Conservation (phyloP, 1,284 basidiomycete genomes). For the Austroboletus niveus region DNA sequence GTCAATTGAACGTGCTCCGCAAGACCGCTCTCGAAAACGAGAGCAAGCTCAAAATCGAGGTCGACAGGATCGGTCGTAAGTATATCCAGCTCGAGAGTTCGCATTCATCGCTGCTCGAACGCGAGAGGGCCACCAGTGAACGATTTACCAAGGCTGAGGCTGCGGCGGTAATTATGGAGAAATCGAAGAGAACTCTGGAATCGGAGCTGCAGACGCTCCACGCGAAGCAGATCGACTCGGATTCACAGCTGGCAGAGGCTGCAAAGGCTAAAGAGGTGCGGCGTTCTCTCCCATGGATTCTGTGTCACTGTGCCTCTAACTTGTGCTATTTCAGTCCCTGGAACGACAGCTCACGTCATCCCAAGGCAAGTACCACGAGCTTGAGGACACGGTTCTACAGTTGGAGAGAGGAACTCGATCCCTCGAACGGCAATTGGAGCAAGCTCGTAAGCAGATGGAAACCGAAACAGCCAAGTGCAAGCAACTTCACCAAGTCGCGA, state of each 20-base stretch:
- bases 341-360: conserved; percentile 76
- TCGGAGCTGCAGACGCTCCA: conserved; percentile 74
- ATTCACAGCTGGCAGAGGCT: conserved; percentile 63
- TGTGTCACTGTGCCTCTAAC: conserved; percentile 2
- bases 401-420: conserved; percentile 80
- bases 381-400: conserved; percentile 85
- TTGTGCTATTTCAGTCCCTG: conserved; percentile 33
- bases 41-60: conserved; percentile 66
- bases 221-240: conserved; percentile 70
- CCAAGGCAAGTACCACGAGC: conserved; percentile 76
- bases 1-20: conserved; percentile 60
- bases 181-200: conserved; percentile 66
- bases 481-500: conserved; percentile 68
- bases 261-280: conserved; percentile 71
- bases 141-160: conserved; percentile 54
- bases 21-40: conserved; percentile 58
- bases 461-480: conserved; percentile 66
- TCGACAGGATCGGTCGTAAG: conserved; percentile 60
- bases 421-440: conserved; percentile 71
- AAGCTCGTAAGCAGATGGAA: conserved; percentile 66
- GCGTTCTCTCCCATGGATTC: conserved; percentile 1
- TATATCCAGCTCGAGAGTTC: conserved; percentile 54
- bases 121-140: conserved; percentile 51
- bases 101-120: conserved; percentile 63
- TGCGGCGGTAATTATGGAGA: conserved; percentile 64